Conservation (phyloP, 305 asterid species). For the Plantago lanceolata region DNA sequence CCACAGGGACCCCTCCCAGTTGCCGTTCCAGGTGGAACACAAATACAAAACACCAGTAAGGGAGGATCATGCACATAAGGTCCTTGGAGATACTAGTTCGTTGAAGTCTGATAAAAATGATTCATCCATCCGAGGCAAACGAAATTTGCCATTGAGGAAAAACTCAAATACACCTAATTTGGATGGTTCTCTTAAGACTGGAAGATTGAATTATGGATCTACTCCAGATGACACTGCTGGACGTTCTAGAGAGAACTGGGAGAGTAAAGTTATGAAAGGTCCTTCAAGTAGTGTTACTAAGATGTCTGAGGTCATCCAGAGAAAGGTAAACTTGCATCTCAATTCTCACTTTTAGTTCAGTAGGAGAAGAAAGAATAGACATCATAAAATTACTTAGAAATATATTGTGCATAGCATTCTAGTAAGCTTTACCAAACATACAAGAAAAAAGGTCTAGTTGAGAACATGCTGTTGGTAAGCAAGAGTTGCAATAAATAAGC, state of each 20-base stretch:
- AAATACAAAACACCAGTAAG: slow-evolving; percentile 48
- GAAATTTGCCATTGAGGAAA: slow-evolving; percentile 51
- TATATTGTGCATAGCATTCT: too few species aligned
- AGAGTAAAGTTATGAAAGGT: slow-evolving; percentile 49
- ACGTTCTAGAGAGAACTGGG: slow-evolving; percentile 50
- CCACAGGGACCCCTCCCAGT: slow-evolving; percentile 54
- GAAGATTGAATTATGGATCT: slow-evolving; percentile 37
- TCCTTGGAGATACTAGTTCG: slow-evolving; percentile 45
- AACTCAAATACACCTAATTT: slow-evolving; percentile 32
- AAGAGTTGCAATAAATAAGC: neutral
- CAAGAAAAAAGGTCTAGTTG: too few species aligned
- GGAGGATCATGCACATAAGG: slow-evolving; percentile 52
- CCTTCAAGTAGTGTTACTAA: slow-evolving; percentile 47
- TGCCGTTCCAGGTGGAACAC: slow-evolving; percentile 56
- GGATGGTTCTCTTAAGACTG: slow-evolving; percentile 52
- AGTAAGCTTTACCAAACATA: too few species aligned
- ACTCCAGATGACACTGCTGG: slow-evolving; percentile 56
- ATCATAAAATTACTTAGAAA: too few species aligned
- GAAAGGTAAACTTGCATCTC: slow-evolving; percentile 52
- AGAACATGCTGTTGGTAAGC: too few species aligned
- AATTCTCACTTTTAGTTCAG: slow-evolving; percentile 3
- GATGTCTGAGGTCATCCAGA: slow-evolving; percentile 74
- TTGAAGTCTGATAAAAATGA: slow-evolving; percentile 47
- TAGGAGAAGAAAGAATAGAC: neutral
- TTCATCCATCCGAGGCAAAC: slow-evolving; percentile 50